Evolutionary conservation across 2,329 filamentous ascomycete genomes (phyloP), one percentile per base, ranked within the genome.

Genomic region (Colletotrichum destructivum): DNA sequence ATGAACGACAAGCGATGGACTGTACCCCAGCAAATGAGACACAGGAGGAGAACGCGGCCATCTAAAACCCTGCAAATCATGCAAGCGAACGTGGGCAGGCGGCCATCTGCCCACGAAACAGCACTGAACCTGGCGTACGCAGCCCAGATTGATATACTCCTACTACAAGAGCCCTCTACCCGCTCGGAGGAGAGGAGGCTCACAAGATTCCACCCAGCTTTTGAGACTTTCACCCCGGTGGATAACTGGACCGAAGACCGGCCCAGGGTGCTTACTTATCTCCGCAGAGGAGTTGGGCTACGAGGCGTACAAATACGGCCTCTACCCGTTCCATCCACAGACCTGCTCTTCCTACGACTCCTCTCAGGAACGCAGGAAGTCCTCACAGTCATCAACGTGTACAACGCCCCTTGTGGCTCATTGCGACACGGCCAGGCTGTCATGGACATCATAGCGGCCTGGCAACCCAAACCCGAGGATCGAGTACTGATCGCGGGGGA

Each of bases 31-130:
- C 59, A 35, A 49, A 51, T 52, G 40, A 40, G 23, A 23, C 6
- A 51, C 26, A 51, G 5, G 8, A 62, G 26, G 18, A 62, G 46
- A 51, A 51, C 3, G 12, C 15, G 23, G 18, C 18, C 47, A 44
- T 49, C 59, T 49, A 49, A 16, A 13, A 15, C 11, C 8, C 59
- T 62, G 21, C 26, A 75, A 31, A 64, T 64, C 49, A 64, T 64
- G 35, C 35, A 64, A 31, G 61, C 49, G 9, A 64, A 64, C 23
- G 49, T 64, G 5, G 59, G 23, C 26, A 62, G 26, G 21, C 59
- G 26, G 21, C 42, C 44, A n/a, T 23, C 8, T 15, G 26, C 59
- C 31, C 44, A 57, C 35, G 13, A 40, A 57, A 57, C 54, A 15
- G 54, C 54, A 57, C 54, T 57, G 23, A 57, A 57, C 40, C 59